Conservation (phyloP, 345 rosid genomes). For the Syzygium aqueum region DNA sequence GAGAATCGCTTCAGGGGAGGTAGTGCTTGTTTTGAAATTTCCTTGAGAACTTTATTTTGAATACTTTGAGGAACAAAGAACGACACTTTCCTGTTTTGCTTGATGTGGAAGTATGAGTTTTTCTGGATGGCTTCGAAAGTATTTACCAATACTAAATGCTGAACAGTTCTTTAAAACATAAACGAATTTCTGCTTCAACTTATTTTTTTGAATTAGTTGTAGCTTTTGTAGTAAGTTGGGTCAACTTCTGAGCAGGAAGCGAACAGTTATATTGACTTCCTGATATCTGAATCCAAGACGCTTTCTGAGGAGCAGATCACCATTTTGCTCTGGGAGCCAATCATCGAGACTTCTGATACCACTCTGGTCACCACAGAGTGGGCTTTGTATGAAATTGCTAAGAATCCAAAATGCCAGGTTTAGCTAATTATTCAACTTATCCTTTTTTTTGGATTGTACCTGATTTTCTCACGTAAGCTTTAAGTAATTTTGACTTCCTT, state of each 20-base stretch:
- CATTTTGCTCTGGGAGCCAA: slow-evolving; percentile 69
- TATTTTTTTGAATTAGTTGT: neutral
- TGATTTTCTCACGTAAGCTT: neutral
- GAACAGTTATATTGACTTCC: slow-evolving; percentile 47
- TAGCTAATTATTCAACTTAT: neutral
- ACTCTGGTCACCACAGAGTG: slow-evolving; percentile 80
- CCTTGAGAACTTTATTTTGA: neutral
- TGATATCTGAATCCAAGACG: slow-evolving; percentile 46
- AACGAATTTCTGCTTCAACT: neutral
- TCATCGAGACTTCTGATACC: slow-evolving; percentile 74
- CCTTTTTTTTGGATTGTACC: neutral
- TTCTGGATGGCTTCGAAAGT: neutral
- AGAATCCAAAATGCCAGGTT: slow-evolving; percentile 49
- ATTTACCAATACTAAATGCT: neutral
- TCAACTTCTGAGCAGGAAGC: slow-evolving; percentile 24
- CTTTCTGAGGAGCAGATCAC: slow-evolving; percentile 55
- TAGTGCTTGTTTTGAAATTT: neutral
- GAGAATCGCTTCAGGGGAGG: slow-evolving; percentile 47
- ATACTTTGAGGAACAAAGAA: neutral
- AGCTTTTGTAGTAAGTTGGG: neutral
- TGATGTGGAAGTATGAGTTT: neutral
- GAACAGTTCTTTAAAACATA: neutral
- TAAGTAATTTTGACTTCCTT: neutral
- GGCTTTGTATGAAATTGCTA: slow-evolving; percentile 85
- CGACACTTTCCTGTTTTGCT: neutral